A percentile compares a stretch with the other conserved stretches of the same genome.
Conservation (phyloP, 2,329 filamentous ascomycete species). For the Aureobasidium sp. region DNA sequence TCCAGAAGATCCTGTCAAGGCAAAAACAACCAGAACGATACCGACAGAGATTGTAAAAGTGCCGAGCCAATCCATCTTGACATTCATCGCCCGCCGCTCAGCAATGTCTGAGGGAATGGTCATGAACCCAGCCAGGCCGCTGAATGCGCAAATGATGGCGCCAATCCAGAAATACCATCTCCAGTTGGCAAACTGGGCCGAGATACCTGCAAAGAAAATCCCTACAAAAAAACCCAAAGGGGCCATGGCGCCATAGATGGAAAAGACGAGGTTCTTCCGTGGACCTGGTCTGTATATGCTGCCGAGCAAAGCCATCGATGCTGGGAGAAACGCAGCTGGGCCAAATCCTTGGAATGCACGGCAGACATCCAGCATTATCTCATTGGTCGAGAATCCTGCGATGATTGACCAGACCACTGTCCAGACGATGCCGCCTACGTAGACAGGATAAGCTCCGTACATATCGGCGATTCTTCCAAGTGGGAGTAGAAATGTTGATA, state of each 20-base stretch:
- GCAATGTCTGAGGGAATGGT: conserved; percentile 45
- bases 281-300: conserved; percentile 31
- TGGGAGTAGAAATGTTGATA: conserved; percentile 42
- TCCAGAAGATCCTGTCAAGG: conserved; percentile 66
- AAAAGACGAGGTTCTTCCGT: conserved; percentile 31
- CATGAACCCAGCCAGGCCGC: conserved; percentile 38
- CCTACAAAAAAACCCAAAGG: conserved; percentile 53
- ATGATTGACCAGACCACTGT: conserved; percentile 28
- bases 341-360: conserved; percentile 32
- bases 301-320: conserved; percentile 29
- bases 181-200: conserved; percentile 51
- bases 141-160: conserved; percentile 45
- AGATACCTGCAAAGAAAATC: conserved; percentile 58
- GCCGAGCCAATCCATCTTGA: conserved; percentile 66
- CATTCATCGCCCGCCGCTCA: conserved; percentile 31
- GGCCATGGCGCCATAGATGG: conserved; percentile 45
- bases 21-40: conserved; percentile 64
- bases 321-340: conserved; percentile 30
- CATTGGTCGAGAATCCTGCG: conserved; percentile 27
- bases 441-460: conserved; percentile 56
- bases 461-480: conserved; percentile 47
- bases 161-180: conserved; percentile 65
- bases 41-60: conserved; percentile 55
- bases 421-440: conserved; percentile 51
- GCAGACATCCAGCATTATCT: conserved; percentile 31